Conservation (phyloP, 2,329 filamentous ascomycete species). For the Amauroascus niger region DNA sequence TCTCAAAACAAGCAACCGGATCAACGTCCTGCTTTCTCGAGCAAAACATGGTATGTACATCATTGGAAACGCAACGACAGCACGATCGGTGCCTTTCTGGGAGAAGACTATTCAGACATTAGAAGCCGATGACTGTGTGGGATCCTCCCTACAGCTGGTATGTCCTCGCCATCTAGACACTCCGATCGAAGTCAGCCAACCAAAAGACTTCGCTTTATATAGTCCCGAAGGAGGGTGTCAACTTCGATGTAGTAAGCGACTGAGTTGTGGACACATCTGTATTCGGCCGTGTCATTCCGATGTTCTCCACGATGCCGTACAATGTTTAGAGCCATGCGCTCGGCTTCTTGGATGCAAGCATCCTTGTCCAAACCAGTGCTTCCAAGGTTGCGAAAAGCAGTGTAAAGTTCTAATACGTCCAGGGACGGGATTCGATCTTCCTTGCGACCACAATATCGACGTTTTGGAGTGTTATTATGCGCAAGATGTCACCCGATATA, state of each 20-base stretch:
- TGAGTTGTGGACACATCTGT: constrained; percentile 41
- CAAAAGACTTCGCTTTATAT: constrained; percentile 49
- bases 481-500: constrained; percentile 40
- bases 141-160: no score
- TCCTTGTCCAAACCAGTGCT: constrained; percentile 35
- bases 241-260: constrained; percentile 39
- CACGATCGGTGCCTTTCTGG: no score
- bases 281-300: constrained; percentile 38
- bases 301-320: constrained; percentile 33
- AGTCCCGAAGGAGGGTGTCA: constrained; percentile 55
- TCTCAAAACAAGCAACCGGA: constrained; percentile 53
- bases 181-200: constrained; percentile 41
- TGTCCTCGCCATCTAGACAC: constrained; percentile 53
- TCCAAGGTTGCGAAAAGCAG: constrained; percentile 29
- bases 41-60: constrained; percentile 58
- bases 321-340: constrained; percentile 34
- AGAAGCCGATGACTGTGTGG: no score
- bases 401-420: constrained; percentile 29
- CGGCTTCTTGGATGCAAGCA: constrained; percentile 34
- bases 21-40: constrained; percentile 62
- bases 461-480: constrained; percentile 30
- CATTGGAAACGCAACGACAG: constrained; percentile 57
- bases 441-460: constrained; percentile 26
- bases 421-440: constrained; percentile 18
- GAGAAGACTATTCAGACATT: no score